Evolutionary conservation across 2,329 filamentous ascomycete species (phyloP), one percentile per base, ranked within the genome.

Genomic region (Ophiostoma populinum): DNA sequence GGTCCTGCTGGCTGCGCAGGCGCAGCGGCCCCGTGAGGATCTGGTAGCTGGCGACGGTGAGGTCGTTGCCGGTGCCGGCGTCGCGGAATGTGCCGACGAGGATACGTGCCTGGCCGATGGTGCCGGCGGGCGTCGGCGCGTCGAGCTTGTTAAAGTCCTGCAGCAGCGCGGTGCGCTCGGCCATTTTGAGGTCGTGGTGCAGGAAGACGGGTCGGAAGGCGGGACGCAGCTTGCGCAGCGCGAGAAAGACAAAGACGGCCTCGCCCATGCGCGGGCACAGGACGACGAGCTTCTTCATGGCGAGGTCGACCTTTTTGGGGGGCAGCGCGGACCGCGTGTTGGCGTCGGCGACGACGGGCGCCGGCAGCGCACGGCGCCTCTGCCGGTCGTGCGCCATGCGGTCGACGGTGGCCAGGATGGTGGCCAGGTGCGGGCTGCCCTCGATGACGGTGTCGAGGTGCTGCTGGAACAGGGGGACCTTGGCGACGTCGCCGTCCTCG

Each of bases 241-340:
- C 45, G 28, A 46, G 35, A 17, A 39, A 45, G 10, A 46, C 20
- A 33, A 47, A 46, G 10, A 45, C 32, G 11, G 43, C 44, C 34
- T 47, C 45, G 27, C 40, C 45, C 32, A 46, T 36, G 15, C 39
- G 42, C 11, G 45, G 44, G 9, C 43, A 45, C 16, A 46, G 29
- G n/a, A 47, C 30, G 11, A 46, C 43, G 17, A 46, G 37, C 39
- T 47, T 47, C 42, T 47, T 46, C n/a, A 41, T 20, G 3, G 24
- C 11, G 5, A 25, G 21, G 19, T 39, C 39, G 12, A 29, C 15
- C 32, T 24, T 42, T 16, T 21, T 41, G 13, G 25, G 25, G 13
- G 37, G 30, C 15, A 37, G 33, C 3, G 34, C 30, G 9, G 37
- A 37, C 24, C 13, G 22, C 26, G 12, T n/a, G 21, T 28, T 24